Evolutionary conservation across 208 protist genomes (phyloP).

Genomic region (Crithidia acanthocephali): DNA sequence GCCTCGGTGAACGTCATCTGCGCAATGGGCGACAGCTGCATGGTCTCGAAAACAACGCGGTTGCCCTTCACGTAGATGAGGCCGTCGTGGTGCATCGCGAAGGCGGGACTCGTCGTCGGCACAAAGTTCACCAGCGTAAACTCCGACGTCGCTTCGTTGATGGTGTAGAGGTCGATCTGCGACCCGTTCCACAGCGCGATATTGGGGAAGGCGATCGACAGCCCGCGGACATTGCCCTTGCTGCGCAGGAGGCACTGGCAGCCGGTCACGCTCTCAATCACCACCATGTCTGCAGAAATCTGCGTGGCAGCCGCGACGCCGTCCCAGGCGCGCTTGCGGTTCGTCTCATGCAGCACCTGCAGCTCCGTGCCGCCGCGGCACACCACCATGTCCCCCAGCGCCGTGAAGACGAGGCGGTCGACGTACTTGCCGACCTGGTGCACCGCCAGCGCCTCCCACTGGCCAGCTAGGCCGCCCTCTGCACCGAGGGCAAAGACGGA

Average conservation of each 20-base stretch:
- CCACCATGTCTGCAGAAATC: conserved; percentile 85
- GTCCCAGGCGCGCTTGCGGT: conserved; percentile 85
- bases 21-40: conserved; percentile 77
- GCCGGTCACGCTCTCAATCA: conserved; percentile 84
- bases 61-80: conserved; percentile 86
- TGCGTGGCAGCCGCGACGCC: conserved; percentile 85
- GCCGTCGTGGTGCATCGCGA: conserved; percentile 85
- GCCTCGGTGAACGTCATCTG: conserved; percentile 89
- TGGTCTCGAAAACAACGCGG: conserved; percentile 78
- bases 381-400: conserved; percentile 62
- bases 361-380: conserved; percentile 58
- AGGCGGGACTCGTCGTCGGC: conserved; percentile 66
- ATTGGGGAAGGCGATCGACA: conserved; percentile 85
- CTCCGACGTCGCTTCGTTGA: conserved; percentile 83
- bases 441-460: conserved; percentile 79
- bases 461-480: conserved; percentile 31
- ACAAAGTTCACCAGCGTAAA: conserved; percentile 77
- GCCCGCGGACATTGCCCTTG: conserved; percentile 69
- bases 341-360: conserved; percentile 87
- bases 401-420: conserved; percentile 63
- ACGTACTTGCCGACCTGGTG: conserved; percentile 71
- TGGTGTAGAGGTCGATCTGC: conserved; percentile 89
- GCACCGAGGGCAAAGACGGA: conserved; percentile 15
- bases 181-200: conserved; percentile 90
- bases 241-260: conserved; percentile 87